phyloP scores from a whole-genome alignment of 2,329 filamentous ascomycete species.

The Ophiostoma sp. region DNA sequence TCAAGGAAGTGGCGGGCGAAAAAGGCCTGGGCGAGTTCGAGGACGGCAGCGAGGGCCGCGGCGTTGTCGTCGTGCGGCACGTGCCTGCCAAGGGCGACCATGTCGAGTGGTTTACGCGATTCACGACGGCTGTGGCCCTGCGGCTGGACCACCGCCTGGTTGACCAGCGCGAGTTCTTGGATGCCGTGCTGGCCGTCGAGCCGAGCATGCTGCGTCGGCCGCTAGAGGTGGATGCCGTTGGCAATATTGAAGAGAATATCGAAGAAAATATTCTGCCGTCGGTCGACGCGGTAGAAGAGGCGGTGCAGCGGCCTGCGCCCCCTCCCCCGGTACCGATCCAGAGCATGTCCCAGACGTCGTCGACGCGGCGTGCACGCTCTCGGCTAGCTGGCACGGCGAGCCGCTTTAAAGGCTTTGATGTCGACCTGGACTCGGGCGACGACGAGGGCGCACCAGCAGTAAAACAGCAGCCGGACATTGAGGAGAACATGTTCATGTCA shows the following conservation, averaged over 20 bases:
- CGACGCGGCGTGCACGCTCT: slow-evolving; percentile 22
- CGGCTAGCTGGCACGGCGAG: slow-evolving; percentile 31
- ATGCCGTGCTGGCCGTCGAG: slow-evolving; percentile 79
- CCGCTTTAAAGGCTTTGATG: slow-evolving; percentile 70
- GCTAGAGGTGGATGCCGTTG: slow-evolving; percentile 48
- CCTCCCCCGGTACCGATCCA: background rate
- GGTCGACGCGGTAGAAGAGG: background rate
- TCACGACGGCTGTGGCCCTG: slow-evolving; percentile 64
- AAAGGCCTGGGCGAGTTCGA: slow-evolving; percentile 64
- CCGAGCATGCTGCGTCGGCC: slow-evolving; percentile 64
- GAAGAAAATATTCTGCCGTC: background rate
- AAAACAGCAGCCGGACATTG: slow-evolving; percentile 2
- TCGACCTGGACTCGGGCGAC: slow-evolving; percentile 39
- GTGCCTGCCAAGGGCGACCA: slow-evolving; percentile 52
- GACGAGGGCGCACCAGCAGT: slow-evolving; percentile 9
- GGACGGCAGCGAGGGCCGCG: slow-evolving; percentile 58
- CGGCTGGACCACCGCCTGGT: slow-evolving; percentile 75
- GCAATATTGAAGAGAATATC: background rate
- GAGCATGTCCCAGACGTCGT: slow-evolving; percentile 31
- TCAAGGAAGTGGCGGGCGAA: slow-evolving; percentile 68
- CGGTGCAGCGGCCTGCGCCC: background rate
- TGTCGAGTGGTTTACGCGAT: slow-evolving; percentile 61
- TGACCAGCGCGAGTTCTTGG: slow-evolving; percentile 85
- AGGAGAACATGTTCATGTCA: slow-evolving; percentile 20
- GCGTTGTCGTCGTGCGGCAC: slow-evolving; percentile 74